phyloP scores from a whole-genome alignment of 1,139 yeast genomes.

The Lodderomyces beijingensis region DNA sequence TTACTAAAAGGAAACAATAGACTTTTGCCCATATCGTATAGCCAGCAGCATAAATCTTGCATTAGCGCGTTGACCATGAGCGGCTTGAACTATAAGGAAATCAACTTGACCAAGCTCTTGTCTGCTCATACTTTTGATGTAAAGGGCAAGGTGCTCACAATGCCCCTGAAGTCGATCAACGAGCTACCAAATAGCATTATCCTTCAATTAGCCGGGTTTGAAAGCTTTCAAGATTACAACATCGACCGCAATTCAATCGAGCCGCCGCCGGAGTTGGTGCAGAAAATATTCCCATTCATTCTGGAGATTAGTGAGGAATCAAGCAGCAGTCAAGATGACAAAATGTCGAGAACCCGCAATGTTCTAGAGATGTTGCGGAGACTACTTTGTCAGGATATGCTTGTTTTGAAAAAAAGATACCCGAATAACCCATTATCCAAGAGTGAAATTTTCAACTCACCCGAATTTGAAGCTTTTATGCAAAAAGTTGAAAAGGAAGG shows the following conservation, averaged over 20 bases:
- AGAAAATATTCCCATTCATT: constrained; percentile 30
- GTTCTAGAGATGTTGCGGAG: constrained; percentile 22
- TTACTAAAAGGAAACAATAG: constrained; percentile 25
- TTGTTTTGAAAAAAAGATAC: constrained; percentile 19
- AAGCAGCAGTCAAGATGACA: constrained; percentile 2
- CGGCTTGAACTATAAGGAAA: constrained; percentile 20
- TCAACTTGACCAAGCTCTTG: constrained; percentile 20
- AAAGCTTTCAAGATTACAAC: constrained; percentile 16
- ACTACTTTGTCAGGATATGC: constrained; percentile 33
- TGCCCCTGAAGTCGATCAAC: constrained; percentile 13
- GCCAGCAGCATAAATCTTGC: constrained; percentile 28
- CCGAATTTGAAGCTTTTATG: constrained; percentile 20
- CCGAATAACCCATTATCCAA: constrained; percentile 24
- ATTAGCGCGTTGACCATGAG: constrained; percentile 19
- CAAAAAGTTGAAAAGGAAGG: constrained; percentile 14
- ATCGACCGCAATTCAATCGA: constrained; percentile 20
- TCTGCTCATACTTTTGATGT: constrained; percentile 14
- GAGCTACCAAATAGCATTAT: constrained; percentile 16
- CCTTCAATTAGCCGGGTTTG: constrained; percentile 25
- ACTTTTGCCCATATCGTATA: constrained; percentile 21
- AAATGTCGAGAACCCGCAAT: constrained; percentile 13
- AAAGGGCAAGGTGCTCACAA: constrained; percentile 13
- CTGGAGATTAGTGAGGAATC: constrained; percentile 11
- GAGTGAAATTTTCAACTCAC: constrained; percentile 26
- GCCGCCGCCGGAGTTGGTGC: constrained; percentile 25